Evolutionary conservation across 164 flowering plant genomes (phyloP).

Genomic region (Berberis thunbergii): DNA sequence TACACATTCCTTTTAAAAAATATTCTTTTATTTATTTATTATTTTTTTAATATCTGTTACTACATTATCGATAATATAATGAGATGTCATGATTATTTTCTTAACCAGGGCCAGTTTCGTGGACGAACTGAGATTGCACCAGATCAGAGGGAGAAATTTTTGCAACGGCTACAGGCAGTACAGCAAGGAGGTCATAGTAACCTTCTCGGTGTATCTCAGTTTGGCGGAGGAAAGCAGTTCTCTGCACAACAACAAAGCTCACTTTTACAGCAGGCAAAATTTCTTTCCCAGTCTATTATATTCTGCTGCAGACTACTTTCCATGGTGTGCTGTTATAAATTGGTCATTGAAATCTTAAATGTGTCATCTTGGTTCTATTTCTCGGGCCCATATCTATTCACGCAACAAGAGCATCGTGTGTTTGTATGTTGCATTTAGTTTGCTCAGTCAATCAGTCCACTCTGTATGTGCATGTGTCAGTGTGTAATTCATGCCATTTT

Average conservation of each 20-base stretch:
- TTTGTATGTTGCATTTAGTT: too few relatives aligned
- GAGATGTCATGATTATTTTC: conserved; percentile 4
- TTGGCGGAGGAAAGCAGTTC: conserved; percentile 67
- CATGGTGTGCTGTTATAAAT: background rate
- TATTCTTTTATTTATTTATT: too few relatives aligned
- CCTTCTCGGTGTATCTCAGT: conserved; percentile 54
- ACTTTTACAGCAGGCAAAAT: conserved; percentile 69
- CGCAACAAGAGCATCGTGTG: too few relatives aligned
- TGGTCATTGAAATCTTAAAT: background rate
- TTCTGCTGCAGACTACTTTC: background rate
- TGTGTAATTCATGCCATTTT: too few relatives aligned
- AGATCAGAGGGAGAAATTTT: conserved; percentile 85
- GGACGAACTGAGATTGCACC: conserved; percentile 92
- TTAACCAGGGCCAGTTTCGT: conserved; percentile 60
- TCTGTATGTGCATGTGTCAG: too few relatives aligned
- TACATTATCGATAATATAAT: background rate
- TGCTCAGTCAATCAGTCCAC: too few relatives aligned
- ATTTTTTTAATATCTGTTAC: too few relatives aligned
- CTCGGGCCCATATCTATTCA: background rate
- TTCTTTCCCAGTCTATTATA: background rate
- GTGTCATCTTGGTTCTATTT: background rate
- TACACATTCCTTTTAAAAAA: too few relatives aligned
- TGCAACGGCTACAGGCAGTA: conserved; percentile 79
- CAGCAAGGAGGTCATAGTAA: conserved; percentile 70
- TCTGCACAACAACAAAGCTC: conserved; percentile 70